Evolutionary conservation across 116 monocot genomes (phyloP).

Genomic region (Posidonia oceanica): DNA sequence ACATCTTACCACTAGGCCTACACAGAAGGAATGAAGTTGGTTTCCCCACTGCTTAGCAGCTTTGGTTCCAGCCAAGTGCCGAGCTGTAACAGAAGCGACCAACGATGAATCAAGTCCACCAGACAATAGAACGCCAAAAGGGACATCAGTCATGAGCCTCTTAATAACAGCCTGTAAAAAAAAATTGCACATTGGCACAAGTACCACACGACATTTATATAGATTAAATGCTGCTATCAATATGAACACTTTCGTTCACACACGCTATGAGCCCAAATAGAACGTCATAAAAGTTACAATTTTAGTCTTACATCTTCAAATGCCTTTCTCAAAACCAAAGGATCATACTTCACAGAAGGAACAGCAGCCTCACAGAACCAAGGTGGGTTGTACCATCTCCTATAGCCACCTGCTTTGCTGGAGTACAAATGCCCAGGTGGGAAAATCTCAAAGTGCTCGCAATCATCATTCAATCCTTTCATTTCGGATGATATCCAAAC

Average conservation of each 20-base stretch:
- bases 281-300: too few species aligned
- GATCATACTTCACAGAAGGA: conserved; percentile 57
- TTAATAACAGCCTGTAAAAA: conserved; percentile 65
- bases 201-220: too few species aligned
- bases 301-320: conserved; percentile 56
- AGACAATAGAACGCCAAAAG: conserved; percentile 76
- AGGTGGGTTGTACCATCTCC: conserved; percentile 70
- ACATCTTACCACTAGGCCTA: conserved; percentile 47
- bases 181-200: background rate
- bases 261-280: too few species aligned
- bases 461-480: conserved; percentile 85
- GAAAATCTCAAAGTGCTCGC: conserved; percentile 79
- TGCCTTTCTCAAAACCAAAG: conserved; percentile 60
- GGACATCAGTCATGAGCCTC: conserved; percentile 95
- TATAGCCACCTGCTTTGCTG: conserved; percentile 52
- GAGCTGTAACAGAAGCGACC: conserved; percentile 70
- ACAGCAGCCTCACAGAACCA: conserved; percentile 59
- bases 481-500: conserved; percentile 94
- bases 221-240: too few species aligned
- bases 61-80: conserved; percentile 61
- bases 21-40: conserved; percentile 81
- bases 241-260: too few species aligned
- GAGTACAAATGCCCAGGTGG: conserved; percentile 87
- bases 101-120: conserved; percentile 86
- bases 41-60: conserved; percentile 73